Evolutionary conservation across 495 filamentous ascomycete species (phyloP).

Genomic region (Neurospora sp.): DNA sequence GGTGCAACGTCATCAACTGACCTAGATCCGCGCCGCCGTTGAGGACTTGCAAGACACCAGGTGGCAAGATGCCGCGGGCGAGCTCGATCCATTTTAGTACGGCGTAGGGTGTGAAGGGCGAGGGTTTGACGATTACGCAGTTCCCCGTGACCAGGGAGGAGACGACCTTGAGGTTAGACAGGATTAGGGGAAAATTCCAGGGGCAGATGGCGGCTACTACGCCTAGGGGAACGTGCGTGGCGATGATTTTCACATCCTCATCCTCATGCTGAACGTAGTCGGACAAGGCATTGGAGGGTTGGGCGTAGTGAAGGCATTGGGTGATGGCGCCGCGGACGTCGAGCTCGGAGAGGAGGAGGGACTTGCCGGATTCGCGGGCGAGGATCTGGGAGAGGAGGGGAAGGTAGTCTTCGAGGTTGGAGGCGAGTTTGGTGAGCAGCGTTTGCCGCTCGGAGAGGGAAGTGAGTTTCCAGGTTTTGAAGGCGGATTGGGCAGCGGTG

Average conservation of each 20-base stretch:
- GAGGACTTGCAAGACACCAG: slow-evolving; percentile 57
- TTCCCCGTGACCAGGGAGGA: slow-evolving; percentile 50
- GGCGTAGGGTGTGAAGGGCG: slow-evolving; percentile 60
- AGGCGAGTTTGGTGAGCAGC: slow-evolving; percentile 43
- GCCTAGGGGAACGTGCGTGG: slow-evolving; percentile 43
- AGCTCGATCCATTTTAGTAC: slow-evolving; percentile 56
- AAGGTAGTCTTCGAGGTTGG: slow-evolving; percentile 22
- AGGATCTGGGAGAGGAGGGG: slow-evolving; percentile 29
- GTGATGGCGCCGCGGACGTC: slow-evolving; percentile 18
- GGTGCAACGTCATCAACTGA: slow-evolving; percentile 45
- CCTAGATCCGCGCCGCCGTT: slow-evolving; percentile 61
- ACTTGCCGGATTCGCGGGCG: slow-evolving; percentile 4
- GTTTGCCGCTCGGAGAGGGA: slow-evolving; percentile 43
- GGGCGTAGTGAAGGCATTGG: slow-evolving; percentile 10
- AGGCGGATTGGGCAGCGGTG: slow-evolving; percentile 33
- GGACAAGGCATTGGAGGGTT: neutral
- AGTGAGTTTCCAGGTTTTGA: slow-evolving; percentile 33
- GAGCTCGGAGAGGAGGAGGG: slow-evolving; percentile 5
- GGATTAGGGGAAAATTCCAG: slow-evolving; percentile 56
- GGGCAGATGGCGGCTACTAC: slow-evolving; percentile 47
- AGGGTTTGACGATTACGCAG: slow-evolving; percentile 53
- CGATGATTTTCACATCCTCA: slow-evolving; percentile 36
- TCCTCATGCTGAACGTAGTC: slow-evolving; percentile 41
- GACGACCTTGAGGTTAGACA: slow-evolving; percentile 45
- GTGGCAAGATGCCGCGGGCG: slow-evolving; percentile 48